phyloP scores from a whole-genome alignment of 768 basidiomycete species.

The Trametes cingulata region DNA sequence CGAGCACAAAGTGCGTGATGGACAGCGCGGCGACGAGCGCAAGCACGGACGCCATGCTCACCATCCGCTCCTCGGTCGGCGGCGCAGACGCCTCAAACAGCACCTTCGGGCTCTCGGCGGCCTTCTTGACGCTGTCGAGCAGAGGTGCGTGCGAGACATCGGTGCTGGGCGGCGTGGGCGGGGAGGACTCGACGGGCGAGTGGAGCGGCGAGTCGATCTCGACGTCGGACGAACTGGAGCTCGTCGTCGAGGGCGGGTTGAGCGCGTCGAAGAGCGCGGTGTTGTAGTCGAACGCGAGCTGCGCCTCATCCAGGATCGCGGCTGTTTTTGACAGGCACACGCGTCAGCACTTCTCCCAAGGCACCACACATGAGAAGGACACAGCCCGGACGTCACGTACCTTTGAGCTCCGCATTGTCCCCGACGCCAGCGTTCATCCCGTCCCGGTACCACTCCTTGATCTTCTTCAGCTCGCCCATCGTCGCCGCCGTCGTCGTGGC shows the following conservation, averaged over 20 bases:
- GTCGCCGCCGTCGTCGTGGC: slow-evolving; percentile 46
- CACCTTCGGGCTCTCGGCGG: slow-evolving; percentile 12
- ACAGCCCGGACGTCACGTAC: slow-evolving; percentile 21
- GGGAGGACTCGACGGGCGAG: slow-evolving; percentile 12
- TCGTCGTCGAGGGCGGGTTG: slow-evolving; percentile 19
- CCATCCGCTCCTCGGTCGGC: slow-evolving; percentile 6
- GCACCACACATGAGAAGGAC: background rate
- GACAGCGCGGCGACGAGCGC: slow-evolving; percentile 34
- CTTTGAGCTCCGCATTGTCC: slow-evolving; percentile 35
- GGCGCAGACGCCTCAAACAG: slow-evolving; percentile 14
- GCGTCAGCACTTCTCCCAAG: background rate
- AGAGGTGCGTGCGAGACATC: slow-evolving; percentile 9
- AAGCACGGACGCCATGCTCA: slow-evolving; percentile 24
- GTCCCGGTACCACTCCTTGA: slow-evolving; percentile 69
- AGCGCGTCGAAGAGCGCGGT: slow-evolving; percentile 32
- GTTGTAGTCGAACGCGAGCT: slow-evolving; percentile 37
- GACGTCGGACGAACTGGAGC: slow-evolving; percentile 1
- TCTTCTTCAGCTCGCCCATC: slow-evolving; percentile 65
- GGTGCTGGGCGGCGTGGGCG: background rate
- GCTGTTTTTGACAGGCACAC: slow-evolving; percentile 12
- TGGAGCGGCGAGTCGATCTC: slow-evolving; percentile 11
- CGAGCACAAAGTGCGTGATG: slow-evolving; percentile 31
- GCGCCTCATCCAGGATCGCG: slow-evolving; percentile 35
- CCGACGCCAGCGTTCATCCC: slow-evolving; percentile 42
- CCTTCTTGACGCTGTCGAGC: background rate